These are phyloP conservation scores for Petunia axillaris DNA, from an alignment of 257 asterid genomes.

Conservation along the genomic window DNA sequence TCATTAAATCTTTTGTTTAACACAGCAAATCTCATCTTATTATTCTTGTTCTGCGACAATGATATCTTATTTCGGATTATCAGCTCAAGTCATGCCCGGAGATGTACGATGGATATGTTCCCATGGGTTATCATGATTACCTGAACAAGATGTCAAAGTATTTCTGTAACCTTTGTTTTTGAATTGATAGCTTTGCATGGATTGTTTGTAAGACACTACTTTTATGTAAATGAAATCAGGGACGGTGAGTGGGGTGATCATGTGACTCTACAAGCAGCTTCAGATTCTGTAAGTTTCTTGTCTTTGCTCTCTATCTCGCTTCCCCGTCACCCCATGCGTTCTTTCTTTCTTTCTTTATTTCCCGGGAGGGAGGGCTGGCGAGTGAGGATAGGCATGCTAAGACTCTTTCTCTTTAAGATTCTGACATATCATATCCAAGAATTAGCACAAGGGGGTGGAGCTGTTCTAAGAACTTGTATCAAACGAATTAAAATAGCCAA, in stretches of 20 bases:
- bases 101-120: conserved; percentile 86
- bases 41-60: conserved; percentile 22
- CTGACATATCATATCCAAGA: neutral
- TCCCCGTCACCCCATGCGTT: neutral
- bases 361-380: neutral
- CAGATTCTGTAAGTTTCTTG: conserved; percentile 73
- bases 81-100: conserved; percentile 85
- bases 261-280: conserved; percentile 97
- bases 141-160: conserved; percentile 89
- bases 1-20: conserved; percentile 29
- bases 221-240: conserved; percentile 49
- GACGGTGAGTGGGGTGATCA: conserved; percentile 99
- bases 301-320: conserved; percentile 13
- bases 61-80: conserved; percentile 38
- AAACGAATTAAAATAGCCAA: neutral
- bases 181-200: conserved; percentile 32
- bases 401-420: neutral
- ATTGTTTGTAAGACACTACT: conserved; percentile 24
- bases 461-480: neutral
- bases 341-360: neutral
- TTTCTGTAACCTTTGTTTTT: conserved; percentile 31
- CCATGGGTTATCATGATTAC: conserved; percentile 85
- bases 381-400: conserved; percentile 6
- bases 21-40: neutral
- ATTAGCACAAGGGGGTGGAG: neutral